phyloP scores from a whole-genome alignment of 2,329 filamentous ascomycete genomes.

The Magnaporthales sp. region DNA sequence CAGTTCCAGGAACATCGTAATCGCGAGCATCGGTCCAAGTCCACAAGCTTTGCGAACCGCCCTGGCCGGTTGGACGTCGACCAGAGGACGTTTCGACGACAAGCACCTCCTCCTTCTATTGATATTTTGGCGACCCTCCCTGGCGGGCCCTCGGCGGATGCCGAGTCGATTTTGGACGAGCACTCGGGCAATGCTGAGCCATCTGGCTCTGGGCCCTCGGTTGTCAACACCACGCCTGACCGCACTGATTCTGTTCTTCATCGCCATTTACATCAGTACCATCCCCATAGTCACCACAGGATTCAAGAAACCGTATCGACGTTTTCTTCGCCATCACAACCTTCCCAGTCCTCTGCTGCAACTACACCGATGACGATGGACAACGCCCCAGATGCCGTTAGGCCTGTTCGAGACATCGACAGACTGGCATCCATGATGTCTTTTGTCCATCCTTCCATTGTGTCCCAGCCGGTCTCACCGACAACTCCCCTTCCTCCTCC shows the following conservation, averaged over 20 bases:
- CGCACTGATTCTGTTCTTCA: constrained; percentile 47
- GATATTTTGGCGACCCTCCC: constrained; percentile 58
- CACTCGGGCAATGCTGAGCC: constrained; percentile 44
- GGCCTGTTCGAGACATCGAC: constrained; percentile 74
- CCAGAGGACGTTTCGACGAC: constrained; percentile 50
- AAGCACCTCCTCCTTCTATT: constrained; percentile 76
- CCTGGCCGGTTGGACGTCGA: constrained; percentile 45
- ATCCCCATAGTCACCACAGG: constrained; percentile 37
- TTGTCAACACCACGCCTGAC: constrained; percentile 61
- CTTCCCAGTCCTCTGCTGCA: constrained; percentile 58
- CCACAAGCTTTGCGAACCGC: constrained; percentile 44
- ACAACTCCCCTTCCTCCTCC: constrained; percentile 71
- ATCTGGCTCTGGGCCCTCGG: constrained; percentile 36
- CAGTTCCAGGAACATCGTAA: constrained; percentile 47
- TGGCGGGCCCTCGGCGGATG: constrained; percentile 31
- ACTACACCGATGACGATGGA: constrained; percentile 57
- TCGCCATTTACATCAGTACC: constrained; percentile 25
- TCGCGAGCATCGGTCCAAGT: constrained; percentile 40
- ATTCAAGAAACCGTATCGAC: constrained; percentile 39
- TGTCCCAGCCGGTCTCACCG: constrained; percentile 87
- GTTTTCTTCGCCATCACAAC: constrained; percentile 40
- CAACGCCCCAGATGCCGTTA: constrained; percentile 40
- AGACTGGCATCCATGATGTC: constrained; percentile 76
- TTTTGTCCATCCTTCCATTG: constrained; percentile 57
- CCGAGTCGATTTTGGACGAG: constrained; percentile 39